A percentile compares a stretch with the other conserved stretches of the same genome.
Evolutionary conservation across 176 grass and related monocot genomes (phyloP).

Genomic region (Zoysia japonica): DNA sequence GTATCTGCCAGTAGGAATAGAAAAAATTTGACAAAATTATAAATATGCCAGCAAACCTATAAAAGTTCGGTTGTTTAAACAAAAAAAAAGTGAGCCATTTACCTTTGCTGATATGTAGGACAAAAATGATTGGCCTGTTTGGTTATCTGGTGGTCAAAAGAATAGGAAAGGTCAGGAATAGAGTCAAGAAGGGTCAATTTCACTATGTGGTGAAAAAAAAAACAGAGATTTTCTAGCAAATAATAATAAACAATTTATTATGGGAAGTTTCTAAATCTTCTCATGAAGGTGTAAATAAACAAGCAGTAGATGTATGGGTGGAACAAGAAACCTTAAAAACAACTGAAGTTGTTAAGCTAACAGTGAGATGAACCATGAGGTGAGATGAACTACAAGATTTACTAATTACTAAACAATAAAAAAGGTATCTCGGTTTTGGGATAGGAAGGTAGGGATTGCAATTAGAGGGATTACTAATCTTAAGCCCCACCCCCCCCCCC

Average conservation of each 20-base stretch:
- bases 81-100: constrained; percentile 40
- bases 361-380: constrained; percentile 8
- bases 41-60: constrained; percentile 21
- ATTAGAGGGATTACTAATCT: not conserved
- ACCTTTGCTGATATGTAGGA: constrained; percentile 99
- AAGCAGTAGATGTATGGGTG: not conserved
- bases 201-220: constrained; percentile 16
- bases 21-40: constrained; percentile 31
- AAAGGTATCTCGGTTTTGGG: not conserved
- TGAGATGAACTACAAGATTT: constrained; percentile 14
- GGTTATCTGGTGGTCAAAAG: constrained; percentile 74
- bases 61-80: constrained; percentile 32
- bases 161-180: constrained; percentile 30
- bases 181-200: not conserved
- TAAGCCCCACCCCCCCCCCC: not conserved
- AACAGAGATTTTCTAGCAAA: constrained; percentile 18
- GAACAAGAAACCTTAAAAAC: constrained; percentile 13
- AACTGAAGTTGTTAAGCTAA: constrained; percentile 22
- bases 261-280: constrained; percentile 19
- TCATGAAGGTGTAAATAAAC: constrained; percentile 18
- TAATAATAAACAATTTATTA: constrained; percentile 17
- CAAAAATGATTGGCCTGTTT: constrained; percentile 92
- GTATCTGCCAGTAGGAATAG: constrained; percentile 67
- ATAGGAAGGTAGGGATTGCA: not conserved
- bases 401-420: not conserved